Evolutionary conservation across 306 rosid genomes (phyloP).

Genomic region (Sechiopsis laciniata): DNA sequence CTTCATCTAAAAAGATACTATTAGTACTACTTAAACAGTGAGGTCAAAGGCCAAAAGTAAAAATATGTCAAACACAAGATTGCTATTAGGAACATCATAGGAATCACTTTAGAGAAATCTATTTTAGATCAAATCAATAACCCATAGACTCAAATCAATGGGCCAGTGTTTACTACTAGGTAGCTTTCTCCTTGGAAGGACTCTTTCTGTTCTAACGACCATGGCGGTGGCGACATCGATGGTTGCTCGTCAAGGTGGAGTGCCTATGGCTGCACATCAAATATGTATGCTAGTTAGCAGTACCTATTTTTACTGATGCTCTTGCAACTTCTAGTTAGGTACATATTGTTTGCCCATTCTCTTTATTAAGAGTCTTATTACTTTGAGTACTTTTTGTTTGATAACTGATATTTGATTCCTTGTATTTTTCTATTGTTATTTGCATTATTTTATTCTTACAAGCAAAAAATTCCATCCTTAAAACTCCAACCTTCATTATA

Average conservation of each 20-base stretch:
- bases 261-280: conserved; percentile 97
- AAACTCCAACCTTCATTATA: too few species aligned
- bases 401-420: not conserved
- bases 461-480: too few species aligned
- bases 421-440: too few species aligned
- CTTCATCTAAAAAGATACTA: not conserved
- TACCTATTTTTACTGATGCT: conserved; percentile 84
- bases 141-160: too few species aligned
- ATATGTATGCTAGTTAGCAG: conserved; percentile 95
- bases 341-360: not conserved
- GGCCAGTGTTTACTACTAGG: conserved; percentile 33
- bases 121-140: not conserved
- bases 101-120: too few species aligned
- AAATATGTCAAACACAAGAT: too few species aligned
- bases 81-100: too few species aligned
- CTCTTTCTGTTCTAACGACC: conserved; percentile 78
- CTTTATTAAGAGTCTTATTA: too few species aligned
- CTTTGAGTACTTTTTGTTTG: not conserved
- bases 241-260: conserved; percentile 93
- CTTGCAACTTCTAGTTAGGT: conserved; percentile 85
- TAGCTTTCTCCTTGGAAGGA: conserved; percentile 83
- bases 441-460: too few species aligned
- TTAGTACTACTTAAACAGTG: not conserved
- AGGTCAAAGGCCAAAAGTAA: too few species aligned
- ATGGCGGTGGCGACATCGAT: conserved; percentile 74